phyloP scores from a whole-genome alignment of 73 alveolate genomes.

The Paramecium sonneborni region DNA sequence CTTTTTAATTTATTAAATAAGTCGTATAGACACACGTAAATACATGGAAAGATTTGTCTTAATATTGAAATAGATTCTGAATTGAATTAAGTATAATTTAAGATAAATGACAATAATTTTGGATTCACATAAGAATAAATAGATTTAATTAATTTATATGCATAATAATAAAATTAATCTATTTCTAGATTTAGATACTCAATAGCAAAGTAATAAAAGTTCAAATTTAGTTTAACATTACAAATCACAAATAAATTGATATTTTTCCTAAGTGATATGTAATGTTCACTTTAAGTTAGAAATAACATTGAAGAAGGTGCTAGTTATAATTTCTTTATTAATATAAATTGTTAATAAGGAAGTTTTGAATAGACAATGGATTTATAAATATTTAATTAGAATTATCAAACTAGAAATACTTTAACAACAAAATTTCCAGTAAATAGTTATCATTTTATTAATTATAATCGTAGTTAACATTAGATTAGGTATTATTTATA shows the following conservation, averaged over 20 bases:
- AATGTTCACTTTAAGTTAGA: neutral
- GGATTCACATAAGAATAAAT: neutral
- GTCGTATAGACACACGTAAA: slow-evolving; percentile 13
- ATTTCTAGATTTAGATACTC: neutral
- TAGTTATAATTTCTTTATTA: neutral
- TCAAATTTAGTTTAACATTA: neutral
- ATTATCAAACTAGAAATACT: neutral
- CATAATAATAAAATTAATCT: neutral
- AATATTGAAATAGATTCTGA: neutral
- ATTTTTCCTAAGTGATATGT: neutral
- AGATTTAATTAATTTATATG: neutral
- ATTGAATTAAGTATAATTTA: neutral
- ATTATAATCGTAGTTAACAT: neutral
- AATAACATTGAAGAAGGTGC: neutral
- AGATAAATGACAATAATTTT: neutral
- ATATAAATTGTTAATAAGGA: neutral
- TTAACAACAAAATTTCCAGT: neutral
- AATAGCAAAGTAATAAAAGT: neutral
- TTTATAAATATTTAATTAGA: neutral
- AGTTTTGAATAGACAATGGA: neutral
- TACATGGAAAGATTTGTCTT: neutral
- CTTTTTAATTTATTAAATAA: neutral
- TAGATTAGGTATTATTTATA: neutral
- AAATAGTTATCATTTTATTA: neutral
- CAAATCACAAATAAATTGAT: neutral